These are phyloP conservation scores for Theileria sp. DNA, from an alignment of 169 alveolate species.

Conservation along the genomic window DNA sequence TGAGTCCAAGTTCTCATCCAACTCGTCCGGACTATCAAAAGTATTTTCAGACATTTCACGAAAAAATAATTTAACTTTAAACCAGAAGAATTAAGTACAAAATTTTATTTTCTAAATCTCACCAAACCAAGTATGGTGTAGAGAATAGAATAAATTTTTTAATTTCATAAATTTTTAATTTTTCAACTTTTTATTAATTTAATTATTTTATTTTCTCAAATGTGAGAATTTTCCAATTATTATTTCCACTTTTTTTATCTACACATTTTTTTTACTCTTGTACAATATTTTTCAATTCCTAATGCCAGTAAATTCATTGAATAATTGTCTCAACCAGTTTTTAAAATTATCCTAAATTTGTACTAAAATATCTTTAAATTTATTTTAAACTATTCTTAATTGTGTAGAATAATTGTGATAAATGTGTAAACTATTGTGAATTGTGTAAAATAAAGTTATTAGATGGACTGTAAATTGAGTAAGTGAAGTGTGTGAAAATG, in stretches of 20 bases:
- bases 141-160: neutral
- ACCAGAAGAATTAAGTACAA: neutral
- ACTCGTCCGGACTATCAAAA: conserved; percentile 7
- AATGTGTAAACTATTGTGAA: neutral
- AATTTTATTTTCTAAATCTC: neutral
- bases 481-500: neutral
- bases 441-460: neutral
- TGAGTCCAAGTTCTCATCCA: conserved; percentile 35
- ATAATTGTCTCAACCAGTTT: too few relatives aligned
- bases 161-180: neutral
- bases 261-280: conserved; percentile 13
- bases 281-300: neutral
- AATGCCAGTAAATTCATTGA: neutral
- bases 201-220: neutral
- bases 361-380: too few relatives aligned
- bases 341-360: too few relatives aligned
- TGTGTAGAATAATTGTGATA: too few relatives aligned
- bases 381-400: too few relatives aligned
- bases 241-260: neutral
- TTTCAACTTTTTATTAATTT: neutral
- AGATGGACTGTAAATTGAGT: conserved; percentile 15
- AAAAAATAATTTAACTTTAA: neutral
- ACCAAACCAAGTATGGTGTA: conserved; percentile 9
- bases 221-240: neutral
- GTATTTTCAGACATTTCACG: conserved; percentile 37